Conservation (phyloP, 2,329 filamentous ascomycete species). For the Pseudogymnoascus sp. region DNA sequence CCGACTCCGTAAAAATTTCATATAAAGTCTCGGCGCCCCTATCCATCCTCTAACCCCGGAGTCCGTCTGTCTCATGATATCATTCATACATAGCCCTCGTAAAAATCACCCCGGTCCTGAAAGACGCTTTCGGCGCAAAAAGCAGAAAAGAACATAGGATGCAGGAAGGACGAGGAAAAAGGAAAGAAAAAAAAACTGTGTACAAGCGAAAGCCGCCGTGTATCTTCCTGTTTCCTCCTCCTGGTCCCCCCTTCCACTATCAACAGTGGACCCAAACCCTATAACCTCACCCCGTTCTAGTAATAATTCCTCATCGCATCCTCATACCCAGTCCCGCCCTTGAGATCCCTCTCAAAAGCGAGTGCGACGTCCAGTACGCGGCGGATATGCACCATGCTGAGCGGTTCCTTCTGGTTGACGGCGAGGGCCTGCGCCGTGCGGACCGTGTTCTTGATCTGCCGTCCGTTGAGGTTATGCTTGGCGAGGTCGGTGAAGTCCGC, state of each 20-base stretch:
- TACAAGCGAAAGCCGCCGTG: background rate
- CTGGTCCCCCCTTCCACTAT: background rate
- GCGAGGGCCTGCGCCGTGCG: constrained; percentile 77
- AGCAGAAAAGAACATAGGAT: background rate
- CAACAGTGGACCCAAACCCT: background rate
- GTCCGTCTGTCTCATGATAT: constrained; percentile 3
- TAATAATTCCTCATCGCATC: constrained; percentile 81
- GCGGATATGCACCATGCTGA: constrained; percentile 73
- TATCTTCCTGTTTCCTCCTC: background rate
- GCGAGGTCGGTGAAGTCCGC: constrained; percentile 61
- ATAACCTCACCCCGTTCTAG: constrained; percentile 25
- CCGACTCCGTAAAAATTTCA: background rate
- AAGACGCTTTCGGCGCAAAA: background rate
- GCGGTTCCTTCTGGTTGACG: constrained; percentile 61
- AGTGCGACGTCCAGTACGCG: constrained; percentile 78
- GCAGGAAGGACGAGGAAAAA: background rate
- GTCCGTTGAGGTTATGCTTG: constrained; percentile 60
- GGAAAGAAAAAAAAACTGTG: background rate
- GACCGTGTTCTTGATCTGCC: constrained; percentile 84
- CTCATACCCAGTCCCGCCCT: constrained; percentile 70
- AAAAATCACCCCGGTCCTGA: background rate
- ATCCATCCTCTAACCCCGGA: background rate
- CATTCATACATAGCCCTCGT: constrained; percentile 1
- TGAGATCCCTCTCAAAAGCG: constrained; percentile 76
- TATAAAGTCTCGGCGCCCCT: background rate